These are phyloP conservation scores for Tetrahymena elliotti DNA, from an alignment of 73 alveolate genomes.

Conservation along the genomic window DNA sequence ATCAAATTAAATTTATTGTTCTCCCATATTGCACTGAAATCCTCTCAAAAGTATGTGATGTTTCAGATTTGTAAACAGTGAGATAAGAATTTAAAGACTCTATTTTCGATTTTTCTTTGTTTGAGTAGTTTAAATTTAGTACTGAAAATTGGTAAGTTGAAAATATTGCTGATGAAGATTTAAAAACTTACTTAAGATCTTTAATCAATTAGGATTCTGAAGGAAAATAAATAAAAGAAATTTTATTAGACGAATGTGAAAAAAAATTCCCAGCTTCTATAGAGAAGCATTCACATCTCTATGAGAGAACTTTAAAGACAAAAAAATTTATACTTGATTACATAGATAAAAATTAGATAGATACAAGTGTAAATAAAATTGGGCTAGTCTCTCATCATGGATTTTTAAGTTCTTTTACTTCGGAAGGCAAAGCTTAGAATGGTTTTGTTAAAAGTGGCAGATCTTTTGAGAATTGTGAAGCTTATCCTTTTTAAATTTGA, in stretches of 20 bases:
- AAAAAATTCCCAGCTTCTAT: not conserved
- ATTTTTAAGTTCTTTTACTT: not conserved
- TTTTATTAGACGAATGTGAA: not conserved
- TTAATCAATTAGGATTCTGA: not conserved
- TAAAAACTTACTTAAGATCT: not conserved
- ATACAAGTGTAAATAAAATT: not conserved
- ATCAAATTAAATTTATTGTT: conserved; percentile 21
- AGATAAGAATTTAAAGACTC: not conserved
- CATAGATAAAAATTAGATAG: not conserved
- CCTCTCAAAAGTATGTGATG: conserved; percentile 32
- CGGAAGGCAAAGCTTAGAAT: not conserved
- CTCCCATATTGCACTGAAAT: conserved; percentile 29
- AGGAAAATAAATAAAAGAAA: not conserved
- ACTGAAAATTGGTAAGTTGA: not conserved
- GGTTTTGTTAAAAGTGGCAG: not conserved
- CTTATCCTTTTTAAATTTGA: not conserved
- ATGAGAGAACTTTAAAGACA: conserved; percentile 9
- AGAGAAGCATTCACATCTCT: not conserved
- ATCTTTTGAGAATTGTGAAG: not conserved
- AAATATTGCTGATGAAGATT: not conserved
- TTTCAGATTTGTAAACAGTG: not conserved
- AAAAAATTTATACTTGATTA: conserved; percentile 11
- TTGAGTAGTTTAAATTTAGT: not conserved
- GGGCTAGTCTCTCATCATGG: not conserved
- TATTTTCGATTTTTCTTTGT: not conserved